Evolutionary conservation across 441 rosid genomes (phyloP).

Genomic region (Gossypium laxum): DNA sequence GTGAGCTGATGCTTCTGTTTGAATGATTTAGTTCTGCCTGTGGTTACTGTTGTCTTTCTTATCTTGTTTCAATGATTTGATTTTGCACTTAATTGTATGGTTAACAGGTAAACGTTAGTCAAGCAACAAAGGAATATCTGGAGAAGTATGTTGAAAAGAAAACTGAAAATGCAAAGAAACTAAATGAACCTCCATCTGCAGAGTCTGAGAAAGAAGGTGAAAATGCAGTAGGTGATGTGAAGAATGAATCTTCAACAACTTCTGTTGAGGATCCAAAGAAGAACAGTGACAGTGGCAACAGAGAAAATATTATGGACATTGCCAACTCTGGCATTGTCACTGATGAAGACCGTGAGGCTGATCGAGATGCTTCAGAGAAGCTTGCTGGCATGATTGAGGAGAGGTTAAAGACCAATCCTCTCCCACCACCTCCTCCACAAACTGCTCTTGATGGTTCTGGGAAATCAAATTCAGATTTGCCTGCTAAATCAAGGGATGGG

Average conservation of each 20-base stretch:
- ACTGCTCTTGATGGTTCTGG: slow-evolving; percentile 42
- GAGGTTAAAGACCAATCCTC: slow-evolving; percentile 70
- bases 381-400: slow-evolving; percentile 64
- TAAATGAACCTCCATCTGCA: slow-evolving; percentile 40
- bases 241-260: slow-evolving; percentile 30
- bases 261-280: slow-evolving; percentile 36
- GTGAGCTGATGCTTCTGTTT: slow-evolving; percentile 3
- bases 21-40: background rate
- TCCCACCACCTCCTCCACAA: slow-evolving; percentile 76
- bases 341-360: slow-evolving; percentile 74
- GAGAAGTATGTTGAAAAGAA: slow-evolving; percentile 71
- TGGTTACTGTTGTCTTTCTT: background rate
- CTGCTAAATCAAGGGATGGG: slow-evolving; percentile 54
- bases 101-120: slow-evolving; percentile 70
- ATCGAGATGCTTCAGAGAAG: slow-evolving; percentile 61
- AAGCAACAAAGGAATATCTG: slow-evolving; percentile 82
- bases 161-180: slow-evolving; percentile 55
- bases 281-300: slow-evolving; percentile 39
- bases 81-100: slow-evolving; percentile 14
- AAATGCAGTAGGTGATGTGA: slow-evolving; percentile 29
- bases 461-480: slow-evolving; percentile 39
- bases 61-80: slow-evolving; percentile 7
- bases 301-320: slow-evolving; percentile 46
- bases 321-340: slow-evolving; percentile 63
- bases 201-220: slow-evolving; percentile 41